phyloP scores from a whole-genome alignment of 768 basidiomycete species.

The Calocybe gangraenosa region DNA sequence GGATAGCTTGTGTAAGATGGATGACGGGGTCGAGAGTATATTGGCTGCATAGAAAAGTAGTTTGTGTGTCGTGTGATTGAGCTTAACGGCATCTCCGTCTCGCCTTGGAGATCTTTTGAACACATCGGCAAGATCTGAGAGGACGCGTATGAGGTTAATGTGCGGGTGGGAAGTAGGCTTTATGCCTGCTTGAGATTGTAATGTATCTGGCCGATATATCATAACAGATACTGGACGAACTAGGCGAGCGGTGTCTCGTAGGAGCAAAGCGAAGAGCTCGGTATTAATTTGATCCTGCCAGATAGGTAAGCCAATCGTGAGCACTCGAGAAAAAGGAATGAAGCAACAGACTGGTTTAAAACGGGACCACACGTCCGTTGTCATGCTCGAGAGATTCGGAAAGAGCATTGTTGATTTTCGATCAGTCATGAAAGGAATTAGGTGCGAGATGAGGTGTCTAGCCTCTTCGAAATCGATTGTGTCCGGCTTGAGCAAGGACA shows the following conservation, averaged over 20 bases:
- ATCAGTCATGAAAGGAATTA: slow-evolving; percentile 64
- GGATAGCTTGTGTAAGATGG: slow-evolving; percentile 34
- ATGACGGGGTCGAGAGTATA: slow-evolving; percentile 43
- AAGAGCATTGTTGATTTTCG: slow-evolving; percentile 54
- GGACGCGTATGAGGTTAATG: slow-evolving; percentile 35
- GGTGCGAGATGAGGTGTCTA: slow-evolving; percentile 39
- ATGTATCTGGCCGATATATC: slow-evolving; percentile 13
- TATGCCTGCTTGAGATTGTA: slow-evolving; percentile 15
- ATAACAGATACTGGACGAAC: slow-evolving; percentile 45
- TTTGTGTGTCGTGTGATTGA: slow-evolving; percentile 51
- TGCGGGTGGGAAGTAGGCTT: slow-evolving; percentile 34
- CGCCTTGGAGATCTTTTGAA: slow-evolving; percentile 23
- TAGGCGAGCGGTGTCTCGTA: slow-evolving; percentile 51
- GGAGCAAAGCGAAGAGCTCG: slow-evolving; percentile 45
- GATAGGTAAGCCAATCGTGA: neutral
- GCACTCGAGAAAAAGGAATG: neutral
- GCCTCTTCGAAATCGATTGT: slow-evolving; percentile 44
- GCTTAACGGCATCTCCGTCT: slow-evolving; percentile 5
- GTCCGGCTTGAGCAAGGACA: slow-evolving; percentile 38
- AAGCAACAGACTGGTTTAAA: slow-evolving; percentile 40
- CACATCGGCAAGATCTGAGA: slow-evolving; percentile 52
- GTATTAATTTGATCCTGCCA: slow-evolving; percentile 32
- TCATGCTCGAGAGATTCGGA: slow-evolving; percentile 42
- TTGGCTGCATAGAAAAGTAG: slow-evolving; percentile 68
- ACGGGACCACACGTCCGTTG: slow-evolving; percentile 66